These are phyloP conservation scores for Phytophthora brassicae DNA, from an alignment of 352 stramenopile species.

Conservation along the genomic window DNA sequence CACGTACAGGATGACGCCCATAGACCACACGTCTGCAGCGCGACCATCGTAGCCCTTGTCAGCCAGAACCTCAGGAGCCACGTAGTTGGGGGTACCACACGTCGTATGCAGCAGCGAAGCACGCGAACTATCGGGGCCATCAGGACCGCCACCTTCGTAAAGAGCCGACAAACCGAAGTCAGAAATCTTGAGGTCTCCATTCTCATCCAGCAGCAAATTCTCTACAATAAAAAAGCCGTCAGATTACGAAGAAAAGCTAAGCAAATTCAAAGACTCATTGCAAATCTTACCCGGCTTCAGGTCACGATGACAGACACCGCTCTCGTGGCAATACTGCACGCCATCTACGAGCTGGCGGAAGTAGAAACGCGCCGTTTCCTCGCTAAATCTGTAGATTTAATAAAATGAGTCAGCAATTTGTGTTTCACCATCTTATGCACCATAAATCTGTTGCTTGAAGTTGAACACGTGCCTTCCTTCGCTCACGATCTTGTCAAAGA, in stretches of 20 bases:
- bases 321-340: slow-evolving; percentile 97
- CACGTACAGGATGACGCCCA: slow-evolving; percentile 99
- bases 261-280: neutral
- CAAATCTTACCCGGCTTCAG: slow-evolving; percentile 88
- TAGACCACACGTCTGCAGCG: slow-evolving; percentile 96
- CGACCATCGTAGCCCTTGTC: slow-evolving; percentile 94
- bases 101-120: slow-evolving; percentile 94
- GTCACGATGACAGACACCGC: slow-evolving; percentile 97
- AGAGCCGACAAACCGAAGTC: slow-evolving; percentile 98
- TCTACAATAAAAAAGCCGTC: slow-evolving; percentile 43
- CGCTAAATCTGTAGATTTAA: slow-evolving; percentile 83
- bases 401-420: slow-evolving; percentile 27
- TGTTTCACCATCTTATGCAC: slow-evolving; percentile 16
- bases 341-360: slow-evolving; percentile 98
- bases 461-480: slow-evolving; percentile 69
- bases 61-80: slow-evolving; percentile 92
- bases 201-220: slow-evolving; percentile 95
- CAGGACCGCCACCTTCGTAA: slow-evolving; percentile 81
- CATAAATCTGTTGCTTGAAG: neutral
- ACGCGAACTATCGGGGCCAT: slow-evolving; percentile 83
- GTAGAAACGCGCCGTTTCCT: slow-evolving; percentile 97
- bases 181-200: slow-evolving; percentile 98
- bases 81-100: slow-evolving; percentile 97
- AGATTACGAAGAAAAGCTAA: too few relatives aligned
- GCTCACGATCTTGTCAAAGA: slow-evolving; percentile 97